These are phyloP conservation scores for Aspergillus versicolor DNA, from an alignment of 2,329 filamentous ascomycete species.

Conservation along the genomic window DNA sequence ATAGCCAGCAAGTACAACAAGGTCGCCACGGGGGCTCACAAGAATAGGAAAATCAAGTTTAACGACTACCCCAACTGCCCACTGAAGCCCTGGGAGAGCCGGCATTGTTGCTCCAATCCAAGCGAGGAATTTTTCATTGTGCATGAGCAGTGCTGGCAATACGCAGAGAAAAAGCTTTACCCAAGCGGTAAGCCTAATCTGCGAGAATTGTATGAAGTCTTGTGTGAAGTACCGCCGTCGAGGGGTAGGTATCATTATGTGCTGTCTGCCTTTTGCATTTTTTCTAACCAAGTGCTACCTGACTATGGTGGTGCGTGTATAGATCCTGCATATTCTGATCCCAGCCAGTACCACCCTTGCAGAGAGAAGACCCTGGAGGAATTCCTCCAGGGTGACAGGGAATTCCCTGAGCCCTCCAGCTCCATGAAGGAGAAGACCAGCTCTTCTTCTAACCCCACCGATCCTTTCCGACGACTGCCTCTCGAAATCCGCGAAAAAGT, in stretches of 20 bases:
- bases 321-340: neutral
- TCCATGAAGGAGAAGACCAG: neutral
- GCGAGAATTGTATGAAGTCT: neutral
- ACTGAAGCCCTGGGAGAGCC: neutral
- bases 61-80: too few relatives aligned
- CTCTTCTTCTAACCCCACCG: neutral
- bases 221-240: neutral
- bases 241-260: neutral
- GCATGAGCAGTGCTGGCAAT: neutral
- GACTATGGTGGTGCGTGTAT: neutral
- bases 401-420: neutral
- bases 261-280: neutral
- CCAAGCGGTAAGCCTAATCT: neutral
- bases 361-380: neutral
- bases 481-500: constrained; percentile 8
- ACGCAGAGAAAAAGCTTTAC: neutral
- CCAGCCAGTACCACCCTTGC: neutral
- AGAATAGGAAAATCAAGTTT: neutral
- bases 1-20: neutral
- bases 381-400: constrained; percentile 2
- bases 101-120: neutral
- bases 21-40: neutral
- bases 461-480: constrained; percentile 5
- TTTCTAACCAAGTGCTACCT: neutral
- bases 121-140: neutral